Base-by-base conservation (phyloP, 2,329 filamentous ascomycete species). In the Claviceps spartinae region DNA sequence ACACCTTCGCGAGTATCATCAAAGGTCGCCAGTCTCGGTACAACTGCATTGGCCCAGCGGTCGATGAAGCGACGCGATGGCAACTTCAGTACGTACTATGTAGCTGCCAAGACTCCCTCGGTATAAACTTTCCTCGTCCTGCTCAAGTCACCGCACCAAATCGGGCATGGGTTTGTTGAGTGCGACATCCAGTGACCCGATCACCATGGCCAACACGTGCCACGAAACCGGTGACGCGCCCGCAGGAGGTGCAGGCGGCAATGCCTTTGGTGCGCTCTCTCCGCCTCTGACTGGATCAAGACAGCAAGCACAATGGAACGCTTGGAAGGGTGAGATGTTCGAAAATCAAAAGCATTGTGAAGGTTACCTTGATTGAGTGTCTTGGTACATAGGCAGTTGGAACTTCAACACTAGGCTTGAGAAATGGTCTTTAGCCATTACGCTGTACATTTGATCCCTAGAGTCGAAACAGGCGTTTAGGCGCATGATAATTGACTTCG, bases 221-320 rank as follows among this genome's bases (percentile, higher is more conserved):
- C 53, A 69, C 71, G 56, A 77, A 78, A 62, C 71, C 74, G 16
- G 69, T 74, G 14, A 67, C 71, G 14, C 66, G 72, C 68, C 79
- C 24, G 70, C 76, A 4, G 79, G 79, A 24, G 67, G 63, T 43
- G 72, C 78, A 2, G 82, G 84, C 2, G 85, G 85, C 18, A 93
- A 98, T 67, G 91, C 86, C 0, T 98, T 98, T 62, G 90, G 89
- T 14, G 86, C 83, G 24, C 75, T 98, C 37, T 3, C 30, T 34
- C 30, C 30, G 30, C 30, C 30, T 34, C 30, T 4, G 30, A 34
- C 30, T 34, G 9, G 30, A 34, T 34, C 30, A 34, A 34, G 30
- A 34, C 30, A 34, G 30, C 30, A 34, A 34, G 30, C 9, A 34
- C 9, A 34, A 11, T 11, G 9, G 11, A 34, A 11, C 30, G 9